Conservation (phyloP, 2,329 filamentous ascomycete genomes). For the Microdochium paspali region DNA sequence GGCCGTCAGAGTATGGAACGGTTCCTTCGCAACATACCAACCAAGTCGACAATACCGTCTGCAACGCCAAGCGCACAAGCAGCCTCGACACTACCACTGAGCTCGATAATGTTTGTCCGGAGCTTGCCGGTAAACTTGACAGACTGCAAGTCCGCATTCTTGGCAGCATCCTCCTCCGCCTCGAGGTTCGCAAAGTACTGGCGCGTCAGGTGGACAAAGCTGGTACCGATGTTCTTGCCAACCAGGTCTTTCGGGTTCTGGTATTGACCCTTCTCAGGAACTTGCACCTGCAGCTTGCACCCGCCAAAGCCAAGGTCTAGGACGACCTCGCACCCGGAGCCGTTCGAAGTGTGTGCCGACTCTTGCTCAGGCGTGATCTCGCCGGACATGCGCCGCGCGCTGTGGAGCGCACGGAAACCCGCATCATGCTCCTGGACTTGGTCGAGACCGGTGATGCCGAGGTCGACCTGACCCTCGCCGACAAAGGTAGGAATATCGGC, state of each 20-base stretch:
- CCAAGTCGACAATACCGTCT: conserved; percentile 94
- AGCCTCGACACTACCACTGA: conserved; percentile 94
- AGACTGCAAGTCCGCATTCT: conserved; percentile 20
- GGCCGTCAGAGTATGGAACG: not conserved
- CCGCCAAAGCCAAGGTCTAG: conserved; percentile 84
- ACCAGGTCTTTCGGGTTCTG: conserved; percentile 65
- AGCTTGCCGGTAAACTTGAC: conserved; percentile 39
- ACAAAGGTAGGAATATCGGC: conserved; percentile 97
- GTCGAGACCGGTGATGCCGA: conserved; percentile 91
- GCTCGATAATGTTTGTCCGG: conserved; percentile 82
- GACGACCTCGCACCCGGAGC: conserved; percentile 68
- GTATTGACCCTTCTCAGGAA: conserved; percentile 75
- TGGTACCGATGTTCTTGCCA: conserved; percentile 90
- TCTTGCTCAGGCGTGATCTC: conserved; percentile 31
- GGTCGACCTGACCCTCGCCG: conserved; percentile 83
- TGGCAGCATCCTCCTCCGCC: conserved; percentile 32
- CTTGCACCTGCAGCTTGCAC: conserved; percentile 95
- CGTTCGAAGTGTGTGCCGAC: conserved; percentile 30
- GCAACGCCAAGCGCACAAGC: conserved; percentile 92
- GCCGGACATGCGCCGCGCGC: conserved; percentile 36
- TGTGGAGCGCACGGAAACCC: conserved; percentile 38
- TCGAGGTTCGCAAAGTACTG: conserved; percentile 81
- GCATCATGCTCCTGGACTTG: conserved; percentile 88
- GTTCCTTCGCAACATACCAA: conserved; percentile 52
- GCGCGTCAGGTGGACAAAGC: conserved; percentile 77